Conservation (phyloP, 1,139 yeast genomes). For the Saccharomyces hybrid region DNA sequence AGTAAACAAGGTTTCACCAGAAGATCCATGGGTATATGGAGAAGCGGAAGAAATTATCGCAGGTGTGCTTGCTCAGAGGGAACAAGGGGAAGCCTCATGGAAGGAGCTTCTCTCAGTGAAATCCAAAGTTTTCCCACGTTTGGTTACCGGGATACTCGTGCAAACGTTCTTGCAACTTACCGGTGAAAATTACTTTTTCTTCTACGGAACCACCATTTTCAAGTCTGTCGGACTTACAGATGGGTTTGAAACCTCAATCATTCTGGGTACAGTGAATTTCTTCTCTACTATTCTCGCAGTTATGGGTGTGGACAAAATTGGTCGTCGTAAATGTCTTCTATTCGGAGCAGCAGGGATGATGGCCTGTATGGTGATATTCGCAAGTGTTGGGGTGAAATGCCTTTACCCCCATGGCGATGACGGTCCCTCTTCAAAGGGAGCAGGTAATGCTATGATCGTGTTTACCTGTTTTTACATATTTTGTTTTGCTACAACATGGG, state of each 20-base stretch:
- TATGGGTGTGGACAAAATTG: not conserved
- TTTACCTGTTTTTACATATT: constrained; percentile 66
- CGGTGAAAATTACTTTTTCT: not conserved
- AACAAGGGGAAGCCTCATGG: not conserved
- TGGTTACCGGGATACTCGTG: not conserved
- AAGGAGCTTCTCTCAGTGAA: not conserved
- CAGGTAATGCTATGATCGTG: constrained; percentile 64
- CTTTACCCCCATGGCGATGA: not conserved
- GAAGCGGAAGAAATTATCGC: not conserved
- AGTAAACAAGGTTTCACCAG: constrained; percentile 37
- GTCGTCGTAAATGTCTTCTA: not conserved
- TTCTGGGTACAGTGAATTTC: not conserved
- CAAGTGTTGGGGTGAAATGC: not conserved
- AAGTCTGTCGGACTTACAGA: not conserved
- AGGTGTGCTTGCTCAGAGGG: not conserved
- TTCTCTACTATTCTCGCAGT: not conserved
- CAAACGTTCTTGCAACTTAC: not conserved
- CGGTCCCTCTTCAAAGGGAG: not conserved
- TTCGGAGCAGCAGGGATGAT: not conserved
- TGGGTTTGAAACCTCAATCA: not conserved
- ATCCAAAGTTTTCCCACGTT: not conserved
- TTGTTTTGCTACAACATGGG: constrained; percentile 46
- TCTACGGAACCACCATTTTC: not conserved
- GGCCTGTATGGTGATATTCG: not conserved
- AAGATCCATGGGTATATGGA: constrained; percentile 25